Conservation (phyloP, 768 basidiomycete genomes). For the Hygrophoropsis aurantiaca region DNA sequence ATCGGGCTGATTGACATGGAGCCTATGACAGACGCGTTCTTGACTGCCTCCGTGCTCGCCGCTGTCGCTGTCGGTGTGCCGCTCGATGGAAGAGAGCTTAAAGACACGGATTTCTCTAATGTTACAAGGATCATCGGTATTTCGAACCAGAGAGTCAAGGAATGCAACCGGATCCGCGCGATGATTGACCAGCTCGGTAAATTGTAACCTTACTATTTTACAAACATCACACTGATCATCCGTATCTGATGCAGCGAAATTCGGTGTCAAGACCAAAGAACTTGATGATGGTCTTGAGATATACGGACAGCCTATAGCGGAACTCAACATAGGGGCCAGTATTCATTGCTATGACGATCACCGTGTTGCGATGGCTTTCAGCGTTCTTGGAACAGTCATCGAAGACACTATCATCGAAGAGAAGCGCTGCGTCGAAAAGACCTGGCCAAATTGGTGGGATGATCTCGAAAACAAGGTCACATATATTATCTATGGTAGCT, state of each 20-base stretch:
- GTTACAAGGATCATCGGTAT: constrained; percentile 90
- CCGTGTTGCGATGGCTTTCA: constrained; percentile 98
- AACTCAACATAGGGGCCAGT: constrained; percentile 67
- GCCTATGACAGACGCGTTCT: constrained; percentile 99
- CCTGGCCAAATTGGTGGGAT: constrained; percentile 99
- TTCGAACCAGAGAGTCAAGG: constrained; percentile 97
- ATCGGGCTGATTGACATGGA: constrained; percentile 92
- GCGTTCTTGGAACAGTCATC: constrained; percentile 77
- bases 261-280: constrained; percentile 90
- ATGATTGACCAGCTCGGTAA: constrained; percentile 95
- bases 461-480: constrained; percentile 92
- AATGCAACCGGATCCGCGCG: constrained; percentile 94
- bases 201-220: constrained; percentile 15
- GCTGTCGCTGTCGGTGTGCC: constrained; percentile 63
- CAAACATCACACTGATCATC: not conserved
- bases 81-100: constrained; percentile 47
- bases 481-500: not conserved
- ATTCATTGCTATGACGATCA: constrained; percentile 98
- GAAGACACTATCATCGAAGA: constrained; percentile 85
- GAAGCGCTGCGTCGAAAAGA: constrained; percentile 98
- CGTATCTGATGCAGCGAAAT: constrained; percentile 63
- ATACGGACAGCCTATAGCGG: constrained; percentile 67
- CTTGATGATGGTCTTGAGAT: constrained; percentile 92
- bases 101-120: constrained; percentile 30
- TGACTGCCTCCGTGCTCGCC: constrained; percentile 90